phyloP scores from a whole-genome alignment of 1,284 basidiomycete species.

The Pascua sp. region DNA sequence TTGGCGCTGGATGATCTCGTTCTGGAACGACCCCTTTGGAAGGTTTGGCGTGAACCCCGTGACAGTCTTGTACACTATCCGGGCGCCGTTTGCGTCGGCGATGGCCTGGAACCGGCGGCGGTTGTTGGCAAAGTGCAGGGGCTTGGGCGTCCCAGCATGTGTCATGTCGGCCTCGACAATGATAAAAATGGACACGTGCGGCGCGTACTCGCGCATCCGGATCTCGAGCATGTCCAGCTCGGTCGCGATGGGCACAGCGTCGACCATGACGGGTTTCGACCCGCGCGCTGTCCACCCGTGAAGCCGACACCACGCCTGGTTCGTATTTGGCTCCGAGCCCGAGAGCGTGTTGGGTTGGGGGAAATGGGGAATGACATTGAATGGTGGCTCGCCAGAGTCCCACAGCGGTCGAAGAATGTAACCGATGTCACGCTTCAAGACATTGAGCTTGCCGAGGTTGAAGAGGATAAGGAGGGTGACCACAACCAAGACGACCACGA shows the following conservation, averaged over 20 bases:
- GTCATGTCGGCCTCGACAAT: constrained; percentile 64
- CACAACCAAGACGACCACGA: background rate
- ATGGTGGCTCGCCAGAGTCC: constrained; percentile 22
- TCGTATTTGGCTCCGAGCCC: background rate
- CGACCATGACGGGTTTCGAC: constrained; percentile 31
- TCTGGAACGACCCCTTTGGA: constrained; percentile 45
- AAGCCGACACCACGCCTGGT: constrained; percentile 20
- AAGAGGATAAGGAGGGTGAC: background rate
- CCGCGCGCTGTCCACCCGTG: constrained; percentile 21
- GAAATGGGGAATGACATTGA: constrained; percentile 24
- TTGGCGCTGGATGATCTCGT: constrained; percentile 34
- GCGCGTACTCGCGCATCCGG: constrained; percentile 62
- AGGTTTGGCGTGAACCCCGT: constrained; percentile 19
- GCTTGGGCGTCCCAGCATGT: constrained; percentile 61
- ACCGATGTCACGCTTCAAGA: constrained; percentile 23
- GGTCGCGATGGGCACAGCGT: constrained; percentile 62
- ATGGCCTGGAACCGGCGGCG: constrained; percentile 19
- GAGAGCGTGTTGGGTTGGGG: background rate
- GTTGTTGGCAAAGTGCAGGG: constrained; percentile 53
- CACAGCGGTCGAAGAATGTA: constrained; percentile 33
- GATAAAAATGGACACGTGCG: constrained; percentile 62
- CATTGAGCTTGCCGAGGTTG: background rate
- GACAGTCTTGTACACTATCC: background rate
- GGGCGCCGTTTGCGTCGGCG: constrained; percentile 1
- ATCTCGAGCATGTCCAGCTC: constrained; percentile 69